Conservation (phyloP, 495 filamentous ascomycete genomes). For the Aspergillus affinis region DNA sequence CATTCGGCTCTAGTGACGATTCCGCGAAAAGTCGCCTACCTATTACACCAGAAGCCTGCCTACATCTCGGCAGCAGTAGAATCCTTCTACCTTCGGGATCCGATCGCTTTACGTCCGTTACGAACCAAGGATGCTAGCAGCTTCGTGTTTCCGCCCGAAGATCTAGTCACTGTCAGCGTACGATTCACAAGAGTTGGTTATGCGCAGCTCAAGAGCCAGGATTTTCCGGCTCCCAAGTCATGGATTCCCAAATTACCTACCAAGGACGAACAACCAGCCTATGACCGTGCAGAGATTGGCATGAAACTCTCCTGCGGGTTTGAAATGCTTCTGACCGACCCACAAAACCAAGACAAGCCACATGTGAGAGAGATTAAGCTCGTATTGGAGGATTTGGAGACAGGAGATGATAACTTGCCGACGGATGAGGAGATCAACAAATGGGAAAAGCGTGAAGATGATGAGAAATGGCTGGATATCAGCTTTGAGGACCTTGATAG, state of each 20-base stretch:
- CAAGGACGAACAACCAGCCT: constrained; percentile 34
- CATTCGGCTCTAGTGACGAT: constrained; percentile 72
- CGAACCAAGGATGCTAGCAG: constrained; percentile 43
- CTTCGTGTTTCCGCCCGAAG: constrained; percentile 68
- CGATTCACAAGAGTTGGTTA: constrained; percentile 86
- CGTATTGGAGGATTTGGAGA: constrained; percentile 68
- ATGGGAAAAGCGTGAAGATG: constrained; percentile 71
- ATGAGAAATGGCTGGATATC: constrained; percentile 92
- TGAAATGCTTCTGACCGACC: constrained; percentile 76
- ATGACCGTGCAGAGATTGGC: constrained; percentile 64
- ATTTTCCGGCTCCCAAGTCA: constrained; percentile 65
- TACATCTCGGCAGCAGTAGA: constrained; percentile 82
- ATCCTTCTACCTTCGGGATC: constrained; percentile 90
- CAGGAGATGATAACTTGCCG: constrained; percentile 62
- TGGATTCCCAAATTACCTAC: constrained; percentile 53
- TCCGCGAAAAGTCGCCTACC: constrained; percentile 78
- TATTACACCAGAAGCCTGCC: constrained; percentile 70
- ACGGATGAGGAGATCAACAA: constrained; percentile 66
- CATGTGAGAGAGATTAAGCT: constrained; percentile 70
- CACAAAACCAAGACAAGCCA: constrained; percentile 63
- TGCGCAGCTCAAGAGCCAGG: constrained; percentile 88
- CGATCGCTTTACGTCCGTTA: constrained; percentile 70
- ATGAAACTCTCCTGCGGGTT: constrained; percentile 91
- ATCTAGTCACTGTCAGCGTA: constrained; percentile 75
- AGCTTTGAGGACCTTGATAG: constrained; percentile 84